A percentile compares a stretch with the other conserved stretches of the same genome.
Conservation (phyloP, 495 filamentous ascomycete species). For the Aspergillus saccharolyticus region DNA sequence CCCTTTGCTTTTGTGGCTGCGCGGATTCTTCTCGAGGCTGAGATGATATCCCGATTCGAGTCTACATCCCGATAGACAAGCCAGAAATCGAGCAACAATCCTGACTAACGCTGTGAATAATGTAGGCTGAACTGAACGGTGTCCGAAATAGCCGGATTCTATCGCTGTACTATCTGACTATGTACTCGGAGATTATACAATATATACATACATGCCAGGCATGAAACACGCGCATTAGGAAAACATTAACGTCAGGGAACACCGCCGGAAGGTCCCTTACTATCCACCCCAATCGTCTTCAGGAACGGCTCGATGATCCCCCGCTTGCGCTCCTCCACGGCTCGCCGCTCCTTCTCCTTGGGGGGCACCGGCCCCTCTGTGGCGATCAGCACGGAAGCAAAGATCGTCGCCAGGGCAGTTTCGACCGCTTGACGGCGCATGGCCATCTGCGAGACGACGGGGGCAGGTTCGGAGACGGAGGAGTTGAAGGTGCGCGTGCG, state of each 20-base stretch:
- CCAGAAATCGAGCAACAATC: too few species aligned
- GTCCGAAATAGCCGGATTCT: too few species aligned
- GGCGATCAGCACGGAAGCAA: slow-evolving; percentile 36
- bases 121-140: too few species aligned
- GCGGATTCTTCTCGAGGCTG: too few species aligned
- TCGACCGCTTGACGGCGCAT: slow-evolving; percentile 36
- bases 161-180: too few species aligned
- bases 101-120: too few species aligned
- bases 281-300: slow-evolving; percentile 40
- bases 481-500: slow-evolving; percentile 19
- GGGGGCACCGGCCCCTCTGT: slow-evolving; percentile 22
- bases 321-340: slow-evolving; percentile 37
- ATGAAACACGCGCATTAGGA: too few species aligned
- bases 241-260: slow-evolving; percentile 12
- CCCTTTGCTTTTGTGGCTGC: too few species aligned
- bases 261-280: slow-evolving; percentile 35
- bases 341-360: slow-evolving; percentile 41
- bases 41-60: too few species aligned
- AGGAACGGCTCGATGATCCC: slow-evolving; percentile 43
- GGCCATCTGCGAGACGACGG: slow-evolving; percentile 10
- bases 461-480: slow-evolving; percentile 3
- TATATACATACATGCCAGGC: too few species aligned
- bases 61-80: too few species aligned
- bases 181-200: too few species aligned
- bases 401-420: slow-evolving; percentile 26